A percentile compares a stretch with the other conserved stretches of the same genome.
These are phyloP conservation scores for Phytophthora litchii DNA, from an alignment of 352 stramenopile genomes.

Conservation along the genomic window DNA sequence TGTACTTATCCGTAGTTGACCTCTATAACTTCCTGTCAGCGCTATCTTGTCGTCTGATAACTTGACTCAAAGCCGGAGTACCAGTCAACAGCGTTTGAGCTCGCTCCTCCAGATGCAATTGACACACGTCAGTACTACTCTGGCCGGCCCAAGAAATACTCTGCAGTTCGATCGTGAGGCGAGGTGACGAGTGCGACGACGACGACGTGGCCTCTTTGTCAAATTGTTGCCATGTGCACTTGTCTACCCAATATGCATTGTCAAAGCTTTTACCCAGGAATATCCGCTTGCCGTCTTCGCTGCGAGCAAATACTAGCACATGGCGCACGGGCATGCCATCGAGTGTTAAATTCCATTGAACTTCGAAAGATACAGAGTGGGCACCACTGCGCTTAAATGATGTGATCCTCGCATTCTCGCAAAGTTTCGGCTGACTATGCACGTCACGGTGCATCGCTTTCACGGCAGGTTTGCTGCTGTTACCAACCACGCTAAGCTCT, in stretches of 20 bases:
- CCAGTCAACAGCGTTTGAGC: no score
- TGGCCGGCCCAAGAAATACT: constrained; percentile 38
- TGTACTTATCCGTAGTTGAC: constrained; percentile 10
- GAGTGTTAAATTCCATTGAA: constrained; percentile 35
- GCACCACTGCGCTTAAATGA: constrained; percentile 25
- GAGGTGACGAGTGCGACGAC: constrained; percentile 18
- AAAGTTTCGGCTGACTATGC: constrained; percentile 25
- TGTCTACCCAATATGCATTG: constrained; percentile 17
- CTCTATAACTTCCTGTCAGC: constrained; percentile 4
- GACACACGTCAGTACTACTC: constrained; percentile 23
- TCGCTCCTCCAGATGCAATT: constrained; percentile 26
- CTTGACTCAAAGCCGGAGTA: neutral
- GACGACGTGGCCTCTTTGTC: constrained; percentile 20
- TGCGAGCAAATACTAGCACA: constrained; percentile 36
- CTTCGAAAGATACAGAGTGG: constrained; percentile 32
- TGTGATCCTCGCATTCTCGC: constrained; percentile 25
- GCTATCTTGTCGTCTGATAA: neutral
- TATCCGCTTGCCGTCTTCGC: constrained; percentile 15
- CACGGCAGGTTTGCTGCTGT: constrained; percentile 13
- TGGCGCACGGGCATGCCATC: constrained; percentile 31
- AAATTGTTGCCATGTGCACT: constrained; percentile 19
- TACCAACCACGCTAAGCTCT: constrained; percentile 39
- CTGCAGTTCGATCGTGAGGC: constrained; percentile 34
- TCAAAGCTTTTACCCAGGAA: constrained; percentile 45
- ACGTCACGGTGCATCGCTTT: constrained; percentile 22